phyloP scores from a whole-genome alignment of 352 stramenopile species.

The Globisporangium cylindrosporum region DNA sequence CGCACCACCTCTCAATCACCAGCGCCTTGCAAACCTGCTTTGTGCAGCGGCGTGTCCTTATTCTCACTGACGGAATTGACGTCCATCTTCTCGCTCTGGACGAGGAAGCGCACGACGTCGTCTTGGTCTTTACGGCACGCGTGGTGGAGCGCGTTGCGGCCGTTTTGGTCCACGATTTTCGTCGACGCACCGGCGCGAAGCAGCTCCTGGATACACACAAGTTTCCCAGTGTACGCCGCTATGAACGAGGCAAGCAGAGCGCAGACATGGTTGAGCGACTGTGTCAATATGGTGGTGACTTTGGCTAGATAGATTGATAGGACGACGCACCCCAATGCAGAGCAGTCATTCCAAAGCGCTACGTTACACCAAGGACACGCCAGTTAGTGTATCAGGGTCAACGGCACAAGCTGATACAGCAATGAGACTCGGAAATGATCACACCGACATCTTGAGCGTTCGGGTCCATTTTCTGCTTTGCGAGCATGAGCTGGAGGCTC shows the following conservation, averaged over 20 bases:
- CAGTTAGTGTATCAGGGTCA: background rate
- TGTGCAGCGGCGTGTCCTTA: conserved; percentile 75
- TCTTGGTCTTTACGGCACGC: conserved; percentile 73
- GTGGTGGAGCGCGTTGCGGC: conserved; percentile 71
- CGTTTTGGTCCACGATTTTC: conserved; percentile 42
- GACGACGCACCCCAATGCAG: conserved; percentile 62
- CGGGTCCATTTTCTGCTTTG: conserved; percentile 41
- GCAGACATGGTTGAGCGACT: background rate
- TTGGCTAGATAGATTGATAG: background rate
- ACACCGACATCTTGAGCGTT: conserved; percentile 55
- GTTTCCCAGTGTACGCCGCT: conserved; percentile 61
- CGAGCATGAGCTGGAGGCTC: conserved; percentile 48
- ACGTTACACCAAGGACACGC: background rate
- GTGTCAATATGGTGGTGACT: background rate
- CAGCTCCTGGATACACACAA: conserved; percentile 53
- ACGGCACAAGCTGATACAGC: background rate
- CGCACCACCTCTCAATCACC: too few relatives aligned
- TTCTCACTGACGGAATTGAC: conserved; percentile 62
- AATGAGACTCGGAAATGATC: background rate
- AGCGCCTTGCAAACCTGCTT: conserved; percentile 45
- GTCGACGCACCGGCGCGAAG: conserved; percentile 44
- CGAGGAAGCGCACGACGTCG: conserved; percentile 54
- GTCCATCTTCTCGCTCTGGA: conserved; percentile 45
- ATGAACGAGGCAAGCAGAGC: background rate
- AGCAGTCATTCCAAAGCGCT: conserved; percentile 82